phyloP scores from a whole-genome alignment of 2,329 filamentous ascomycete species.

The Cercospora zeina region DNA sequence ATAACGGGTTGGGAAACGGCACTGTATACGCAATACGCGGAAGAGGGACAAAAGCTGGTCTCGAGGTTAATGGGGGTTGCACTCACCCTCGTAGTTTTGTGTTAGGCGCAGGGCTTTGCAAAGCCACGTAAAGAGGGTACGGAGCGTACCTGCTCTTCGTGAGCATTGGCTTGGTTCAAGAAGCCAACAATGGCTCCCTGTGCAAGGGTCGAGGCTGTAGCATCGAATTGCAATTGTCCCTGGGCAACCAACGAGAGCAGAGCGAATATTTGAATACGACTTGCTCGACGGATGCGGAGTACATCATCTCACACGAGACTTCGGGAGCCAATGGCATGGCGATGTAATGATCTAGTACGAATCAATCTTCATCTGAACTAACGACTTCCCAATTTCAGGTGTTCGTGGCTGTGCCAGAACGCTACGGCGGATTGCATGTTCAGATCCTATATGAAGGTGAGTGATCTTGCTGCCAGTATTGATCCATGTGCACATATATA shows the following conservation, averaged over 20 bases:
- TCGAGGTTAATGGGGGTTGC: slow-evolving; percentile 21
- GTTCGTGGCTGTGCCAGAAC: no score
- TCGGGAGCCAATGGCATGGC: neutral
- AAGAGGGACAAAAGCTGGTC: slow-evolving; percentile 27
- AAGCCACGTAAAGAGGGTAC: neutral
- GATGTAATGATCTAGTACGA: neutral
- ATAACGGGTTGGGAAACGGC: neutral
- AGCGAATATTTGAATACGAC: neutral
- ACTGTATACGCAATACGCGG: slow-evolving; percentile 8
- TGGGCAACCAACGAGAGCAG: neutral
- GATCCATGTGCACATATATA: neutral
- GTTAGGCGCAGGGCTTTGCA: slow-evolving; percentile 1
- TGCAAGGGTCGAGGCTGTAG: neutral
- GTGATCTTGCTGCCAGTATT: no score
- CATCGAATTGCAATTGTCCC: neutral
- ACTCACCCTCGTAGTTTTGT: slow-evolving; percentile 12
- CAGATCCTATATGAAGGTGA: no score
- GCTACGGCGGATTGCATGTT: no score
- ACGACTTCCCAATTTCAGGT: neutral
- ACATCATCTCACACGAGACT: neutral
- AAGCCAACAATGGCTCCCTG: neutral
- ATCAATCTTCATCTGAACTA: neutral
- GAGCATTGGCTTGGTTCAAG: neutral
- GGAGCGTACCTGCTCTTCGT: neutral
- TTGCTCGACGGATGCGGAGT: neutral